These are phyloP conservation scores for Penicillium brevicompactum DNA, from an alignment of 2,329 filamentous ascomycete species.

Conservation along the genomic window DNA sequence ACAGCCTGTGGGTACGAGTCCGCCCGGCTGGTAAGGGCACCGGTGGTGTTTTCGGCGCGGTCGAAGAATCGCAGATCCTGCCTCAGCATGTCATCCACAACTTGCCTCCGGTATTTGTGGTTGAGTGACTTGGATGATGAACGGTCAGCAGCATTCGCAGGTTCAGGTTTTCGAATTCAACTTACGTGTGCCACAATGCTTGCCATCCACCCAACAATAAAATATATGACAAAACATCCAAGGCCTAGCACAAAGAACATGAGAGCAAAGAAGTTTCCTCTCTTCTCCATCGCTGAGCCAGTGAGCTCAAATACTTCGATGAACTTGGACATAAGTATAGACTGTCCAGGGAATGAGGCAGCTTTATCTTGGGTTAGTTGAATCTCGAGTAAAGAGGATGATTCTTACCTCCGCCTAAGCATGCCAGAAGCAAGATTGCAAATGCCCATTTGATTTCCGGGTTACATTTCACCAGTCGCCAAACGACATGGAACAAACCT, in stretches of 20 bases:
- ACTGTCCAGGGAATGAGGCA: constrained; percentile 51
- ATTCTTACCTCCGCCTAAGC: constrained; percentile 2
- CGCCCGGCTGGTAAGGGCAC: constrained; percentile 28
- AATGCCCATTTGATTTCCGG: constrained; percentile 7
- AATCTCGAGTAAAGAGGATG: not conserved
- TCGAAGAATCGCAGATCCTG: constrained; percentile 38
- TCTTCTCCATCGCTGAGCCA: constrained; percentile 1
- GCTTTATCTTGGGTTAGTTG: constrained; percentile 27
- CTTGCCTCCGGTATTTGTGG: constrained; percentile 21
- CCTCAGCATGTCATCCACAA: constrained; percentile 26
- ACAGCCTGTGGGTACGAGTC: constrained; percentile 41
- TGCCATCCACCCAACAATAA: constrained; percentile 36
- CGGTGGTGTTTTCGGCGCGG: constrained; percentile 31
- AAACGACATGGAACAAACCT: constrained; percentile 4
- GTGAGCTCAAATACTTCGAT: constrained; percentile 22
- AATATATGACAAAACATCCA: constrained; percentile 42
- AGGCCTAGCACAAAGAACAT: constrained; percentile 51
- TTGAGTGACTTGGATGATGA: constrained; percentile 3
- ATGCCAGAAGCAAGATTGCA: not conserved
- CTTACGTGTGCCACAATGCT: constrained; percentile 31
- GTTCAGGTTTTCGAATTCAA: not conserved
- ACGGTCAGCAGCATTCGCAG: too few relatives aligned
- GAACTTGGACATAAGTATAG: constrained; percentile 36
- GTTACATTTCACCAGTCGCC: constrained; percentile 1
- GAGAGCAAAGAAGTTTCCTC: constrained; percentile 47